Base-by-base conservation (phyloP, 306 rosid genomes). In the Malus sylvestris region DNA sequence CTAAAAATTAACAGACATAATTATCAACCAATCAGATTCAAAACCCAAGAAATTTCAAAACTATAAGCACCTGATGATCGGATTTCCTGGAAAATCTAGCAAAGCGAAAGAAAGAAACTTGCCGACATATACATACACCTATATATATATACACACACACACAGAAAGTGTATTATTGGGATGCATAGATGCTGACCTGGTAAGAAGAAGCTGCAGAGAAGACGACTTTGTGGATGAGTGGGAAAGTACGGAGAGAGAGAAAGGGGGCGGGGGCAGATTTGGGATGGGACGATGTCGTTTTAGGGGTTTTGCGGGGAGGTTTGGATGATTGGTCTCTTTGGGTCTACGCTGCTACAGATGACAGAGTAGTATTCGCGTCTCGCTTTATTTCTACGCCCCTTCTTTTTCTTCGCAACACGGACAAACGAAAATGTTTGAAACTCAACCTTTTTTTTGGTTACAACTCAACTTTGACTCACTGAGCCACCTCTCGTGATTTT, bases 351-450 rank as follows among this genome's bases (percentile, higher is more conserved):
- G 57, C n/a, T 30, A 22, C 19, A 51, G 58, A 16, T 18, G 62
- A 18, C 32, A 46, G 16, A 46, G 16, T n/a, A 57, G 0, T 14
- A 57, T 57, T 30, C 9, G 11, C 22, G 19, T 38, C 8, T 76
- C 71, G 91, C 91, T 79, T 88, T 74, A 71, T 57, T 49, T 73
- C 53, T 5, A 14, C 53, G 53, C 53, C 2, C 3, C 1, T 15
- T 4, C 8, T 15, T 5, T 49, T 49, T 15, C 55, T 15, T 42
- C 45, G 1, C 11, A 42, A 9, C 45, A 9, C 16, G 55, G 8
- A 15, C 20, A 49, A 49, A 49, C 8, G 20, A 49, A 15, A 16
- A 0, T 49, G 53, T 49, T 49, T 14, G 53, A 4, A 13, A 14
- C 19, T 38, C 42, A 38, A 7, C 42, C 40, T 0, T 35, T 35